Evolutionary conservation across 1,139 yeast genomes (phyloP).

Genomic region (Magnusiomyces clavatus): DNA sequence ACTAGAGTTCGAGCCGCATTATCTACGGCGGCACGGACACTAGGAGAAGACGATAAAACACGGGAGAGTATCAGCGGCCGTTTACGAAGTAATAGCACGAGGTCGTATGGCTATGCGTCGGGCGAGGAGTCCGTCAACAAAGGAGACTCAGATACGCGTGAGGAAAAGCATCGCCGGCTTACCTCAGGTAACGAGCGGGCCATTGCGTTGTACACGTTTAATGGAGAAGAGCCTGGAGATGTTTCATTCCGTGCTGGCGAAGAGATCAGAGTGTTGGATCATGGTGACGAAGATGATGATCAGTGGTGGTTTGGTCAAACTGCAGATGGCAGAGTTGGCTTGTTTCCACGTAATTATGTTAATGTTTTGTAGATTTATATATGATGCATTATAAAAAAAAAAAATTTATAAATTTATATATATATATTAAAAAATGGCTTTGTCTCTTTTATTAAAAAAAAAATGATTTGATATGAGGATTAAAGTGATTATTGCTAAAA

Average conservation of each 20-base stretch:
- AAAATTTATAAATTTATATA: too few species aligned
- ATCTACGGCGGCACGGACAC: constrained; percentile 14
- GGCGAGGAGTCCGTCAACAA: not conserved
- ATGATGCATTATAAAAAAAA: not conserved
- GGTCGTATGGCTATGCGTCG: not conserved
- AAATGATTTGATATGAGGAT: not conserved
- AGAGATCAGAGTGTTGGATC: constrained; percentile 38
- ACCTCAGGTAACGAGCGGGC: constrained; percentile 25
- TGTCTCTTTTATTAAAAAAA: not conserved
- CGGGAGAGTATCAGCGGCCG: not conserved
- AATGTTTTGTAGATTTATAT: constrained; percentile 10
- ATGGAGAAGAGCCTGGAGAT: constrained; percentile 41
- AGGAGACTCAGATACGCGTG: not conserved
- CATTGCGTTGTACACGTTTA: constrained; percentile 32
- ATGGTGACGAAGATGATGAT: constrained; percentile 33
- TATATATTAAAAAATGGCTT: not conserved
- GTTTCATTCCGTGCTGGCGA: constrained; percentile 46
- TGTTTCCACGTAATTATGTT: constrained; percentile 52
- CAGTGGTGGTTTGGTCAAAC: constrained; percentile 59
- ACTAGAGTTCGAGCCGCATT: constrained; percentile 15
- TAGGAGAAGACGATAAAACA: not conserved
- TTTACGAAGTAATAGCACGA: not conserved
- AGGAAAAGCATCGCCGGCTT: constrained; percentile 3
- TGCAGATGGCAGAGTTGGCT: constrained; percentile 39
- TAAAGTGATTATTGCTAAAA: too few species aligned